phyloP scores from a whole-genome alignment of 1,284 basidiomycete genomes.

The Sporisorium exsertum region DNA sequence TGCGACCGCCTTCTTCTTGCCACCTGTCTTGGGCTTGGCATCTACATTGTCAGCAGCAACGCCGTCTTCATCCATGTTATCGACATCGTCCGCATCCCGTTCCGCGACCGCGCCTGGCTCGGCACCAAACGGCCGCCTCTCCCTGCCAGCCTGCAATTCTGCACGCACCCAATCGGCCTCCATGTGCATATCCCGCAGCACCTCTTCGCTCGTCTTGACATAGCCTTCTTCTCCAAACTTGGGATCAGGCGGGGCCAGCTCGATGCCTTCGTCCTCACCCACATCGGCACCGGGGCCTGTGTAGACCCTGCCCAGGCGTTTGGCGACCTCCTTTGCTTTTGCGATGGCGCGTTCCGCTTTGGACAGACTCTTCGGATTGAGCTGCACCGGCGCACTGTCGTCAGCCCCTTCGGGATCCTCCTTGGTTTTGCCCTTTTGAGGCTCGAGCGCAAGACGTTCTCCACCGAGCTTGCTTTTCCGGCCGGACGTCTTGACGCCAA shows the following conservation, averaged over 20 bases:
- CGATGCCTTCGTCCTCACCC: conserved; percentile 60
- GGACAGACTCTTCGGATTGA: conserved; percentile 38
- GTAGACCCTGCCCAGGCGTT: conserved; percentile 44
- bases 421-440: conserved; percentile 61
- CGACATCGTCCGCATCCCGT: conserved; percentile 13
- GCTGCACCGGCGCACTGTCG: conserved; percentile 21
- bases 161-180: conserved; percentile 54
- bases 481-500: conserved; percentile 70
- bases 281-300: conserved; percentile 58
- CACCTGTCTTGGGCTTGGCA: conserved; percentile 13
- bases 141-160: conserved; percentile 45
- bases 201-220: conserved; percentile 59
- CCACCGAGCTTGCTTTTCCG: conserved; percentile 67
- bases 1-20: conserved; percentile 15
- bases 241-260: conserved; percentile 37
- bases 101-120: conserved; percentile 36
- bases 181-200: conserved; percentile 53
- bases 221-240: conserved; percentile 57
- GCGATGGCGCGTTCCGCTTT: conserved; percentile 47
- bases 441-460: conserved; percentile 31
- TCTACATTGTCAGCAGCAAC: conserved; percentile 27
- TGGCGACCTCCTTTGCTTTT: conserved; percentile 55
- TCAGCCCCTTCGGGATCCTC: conserved; percentile 50
- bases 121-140: conserved; percentile 40
- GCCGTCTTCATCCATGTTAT: conserved; percentile 19